A percentile compares a stretch with the other conserved stretches of the same genome.
phyloP scores from a whole-genome alignment of 805 yeast species.

The Kluyveromyces dobzhanskii region DNA sequence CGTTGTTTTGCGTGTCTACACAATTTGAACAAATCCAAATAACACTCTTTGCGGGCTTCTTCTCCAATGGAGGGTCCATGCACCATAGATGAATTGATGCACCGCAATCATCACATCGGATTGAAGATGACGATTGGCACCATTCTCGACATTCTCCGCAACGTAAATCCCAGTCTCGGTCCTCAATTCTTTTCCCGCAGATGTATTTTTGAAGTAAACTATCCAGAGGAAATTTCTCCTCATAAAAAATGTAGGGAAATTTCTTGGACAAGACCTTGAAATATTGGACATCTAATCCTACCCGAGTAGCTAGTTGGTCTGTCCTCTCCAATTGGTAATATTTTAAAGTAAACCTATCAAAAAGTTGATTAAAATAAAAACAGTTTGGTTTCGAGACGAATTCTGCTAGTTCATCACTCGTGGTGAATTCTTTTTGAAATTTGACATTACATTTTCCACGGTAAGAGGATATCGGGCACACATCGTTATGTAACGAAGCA shows the following conservation, averaged over 20 bases:
- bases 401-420: slow-evolving; percentile 9
- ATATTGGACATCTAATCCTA: slow-evolving; percentile 40
- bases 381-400: slow-evolving; percentile 53
- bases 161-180: slow-evolving; percentile 6
- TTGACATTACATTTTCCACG: slow-evolving; percentile 69
- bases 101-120: slow-evolving; percentile 72
- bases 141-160: slow-evolving; percentile 80
- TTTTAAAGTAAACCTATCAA: slow-evolving; percentile 76
- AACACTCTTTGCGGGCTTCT: slow-evolving; percentile 78
- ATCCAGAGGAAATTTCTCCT: slow-evolving; percentile 32
- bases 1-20: slow-evolving; percentile 37
- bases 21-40: slow-evolving; percentile 87
- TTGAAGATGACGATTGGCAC: slow-evolving; percentile 68
- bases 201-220: slow-evolving; percentile 20
- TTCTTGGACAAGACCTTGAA: slow-evolving; percentile 55
- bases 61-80: slow-evolving; percentile 71
- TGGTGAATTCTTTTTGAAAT: slow-evolving; percentile 52
- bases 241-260: slow-evolving; percentile 68
- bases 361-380: slow-evolving; percentile 80
- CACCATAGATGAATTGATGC: slow-evolving; percentile 72
- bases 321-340: slow-evolving; percentile 76
- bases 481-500: slow-evolving; percentile 81
- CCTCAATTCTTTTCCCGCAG: slow-evolving; percentile 7
- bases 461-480: slow-evolving; percentile 65
- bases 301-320: slow-evolving; percentile 43